phyloP scores from a whole-genome alignment of 148 eudicot genomes.

The Talinum fruticosum region DNA sequence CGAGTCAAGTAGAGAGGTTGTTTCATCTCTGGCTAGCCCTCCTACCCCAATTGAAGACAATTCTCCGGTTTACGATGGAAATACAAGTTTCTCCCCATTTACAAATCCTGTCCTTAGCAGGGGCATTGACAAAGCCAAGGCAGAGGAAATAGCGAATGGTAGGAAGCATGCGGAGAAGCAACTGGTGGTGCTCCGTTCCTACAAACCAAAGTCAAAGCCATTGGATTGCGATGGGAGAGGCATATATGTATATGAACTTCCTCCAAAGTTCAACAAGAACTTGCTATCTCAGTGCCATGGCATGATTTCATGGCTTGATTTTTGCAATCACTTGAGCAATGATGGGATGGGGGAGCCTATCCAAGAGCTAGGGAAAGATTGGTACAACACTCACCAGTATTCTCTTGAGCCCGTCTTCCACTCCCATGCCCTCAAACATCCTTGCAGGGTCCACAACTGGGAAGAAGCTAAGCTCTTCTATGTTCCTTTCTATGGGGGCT shows the following conservation, averaged over 20 bases:
- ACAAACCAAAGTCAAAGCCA: conserved; percentile 27
- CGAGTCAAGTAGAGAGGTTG: not conserved
- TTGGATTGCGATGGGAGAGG: conserved; percentile 54
- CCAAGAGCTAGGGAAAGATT: conserved; percentile 55
- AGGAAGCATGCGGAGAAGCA: conserved; percentile 43
- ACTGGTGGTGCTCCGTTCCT: conserved; percentile 46
- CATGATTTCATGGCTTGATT: conserved; percentile 51
- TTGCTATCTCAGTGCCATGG: conserved; percentile 46
- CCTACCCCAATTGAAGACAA: not conserved
- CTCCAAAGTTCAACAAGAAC: conserved; percentile 70
- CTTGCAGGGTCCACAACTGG: conserved; percentile 58
- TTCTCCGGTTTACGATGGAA: not conserved
- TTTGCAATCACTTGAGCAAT: conserved; percentile 53
- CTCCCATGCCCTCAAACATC: conserved; percentile 58
- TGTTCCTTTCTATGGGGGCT: conserved; percentile 82
- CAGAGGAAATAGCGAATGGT: conserved; percentile 34
- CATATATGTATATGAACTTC: conserved; percentile 70
- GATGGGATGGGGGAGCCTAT: conserved; percentile 57
- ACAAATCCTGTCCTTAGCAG: not conserved
- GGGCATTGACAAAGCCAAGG: conserved; percentile 10
- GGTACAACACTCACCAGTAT: conserved; percentile 81
- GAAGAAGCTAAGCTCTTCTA: conserved; percentile 69
- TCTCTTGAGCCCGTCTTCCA: conserved; percentile 73
- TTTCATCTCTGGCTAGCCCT: not conserved
- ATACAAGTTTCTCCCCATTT: not conserved